Conservation (phyloP, 208 protist genomes). For the Trypanosoma theileri region DNA sequence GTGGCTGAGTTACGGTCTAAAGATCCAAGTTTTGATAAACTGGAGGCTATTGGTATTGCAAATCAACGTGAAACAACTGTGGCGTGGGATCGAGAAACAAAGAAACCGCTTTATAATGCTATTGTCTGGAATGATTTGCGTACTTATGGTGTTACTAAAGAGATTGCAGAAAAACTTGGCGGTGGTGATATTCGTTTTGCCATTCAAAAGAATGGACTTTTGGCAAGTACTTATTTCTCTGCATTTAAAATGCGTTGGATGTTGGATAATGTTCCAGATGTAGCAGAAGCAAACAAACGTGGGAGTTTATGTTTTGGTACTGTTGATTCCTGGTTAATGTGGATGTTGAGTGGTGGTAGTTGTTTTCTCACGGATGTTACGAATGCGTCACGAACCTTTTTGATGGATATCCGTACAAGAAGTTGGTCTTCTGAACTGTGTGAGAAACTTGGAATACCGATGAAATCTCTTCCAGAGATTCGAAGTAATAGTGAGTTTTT, state of each 20-base stretch:
- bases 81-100: slow-evolving; percentile 96
- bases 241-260: slow-evolving; percentile 97
- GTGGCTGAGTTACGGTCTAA: slow-evolving; percentile 45
- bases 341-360: slow-evolving; percentile 85
- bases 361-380: slow-evolving; percentile 95
- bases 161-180: slow-evolving; percentile 41
- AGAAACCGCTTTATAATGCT: slow-evolving; percentile 94
- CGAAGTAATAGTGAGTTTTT: slow-evolving; percentile 80
- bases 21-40: slow-evolving; percentile 41
- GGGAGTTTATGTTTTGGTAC: slow-evolving; percentile 93
- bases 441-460: slow-evolving; percentile 79
- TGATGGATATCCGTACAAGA: slow-evolving; percentile 96
- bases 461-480: slow-evolving; percentile 90
- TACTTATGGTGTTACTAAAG: slow-evolving; percentile 55
- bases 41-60: slow-evolving; percentile 94
- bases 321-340: slow-evolving; percentile 98
- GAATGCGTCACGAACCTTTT: slow-evolving; percentile 97
- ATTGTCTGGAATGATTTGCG: slow-evolving; percentile 94
- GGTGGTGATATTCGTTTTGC: slow-evolving; percentile 50
- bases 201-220: slow-evolving; percentile 84
- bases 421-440: slow-evolving; percentile 93
- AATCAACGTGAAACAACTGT: slow-evolving; percentile 99
- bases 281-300: slow-evolving; percentile 68
- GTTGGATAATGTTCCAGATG: slow-evolving; percentile 92
- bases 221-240: slow-evolving; percentile 96